These are phyloP conservation scores for Neophaeococcomyces aloes DNA, from an alignment of 2,329 filamentous ascomycete genomes.

Conservation along the genomic window DNA sequence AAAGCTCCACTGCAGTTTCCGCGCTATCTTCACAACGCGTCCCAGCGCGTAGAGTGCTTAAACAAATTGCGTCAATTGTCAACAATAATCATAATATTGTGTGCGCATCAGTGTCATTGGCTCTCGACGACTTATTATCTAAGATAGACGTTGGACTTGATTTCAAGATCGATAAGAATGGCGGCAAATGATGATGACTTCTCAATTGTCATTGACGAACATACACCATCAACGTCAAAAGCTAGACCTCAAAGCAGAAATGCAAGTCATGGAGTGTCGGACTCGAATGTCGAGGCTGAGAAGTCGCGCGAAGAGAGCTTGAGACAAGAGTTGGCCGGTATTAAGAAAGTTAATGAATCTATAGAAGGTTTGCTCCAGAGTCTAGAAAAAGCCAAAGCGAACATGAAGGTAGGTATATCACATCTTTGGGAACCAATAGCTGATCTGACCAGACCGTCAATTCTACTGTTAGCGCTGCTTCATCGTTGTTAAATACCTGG, in stretches of 20 bases:
- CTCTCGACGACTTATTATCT: no score
- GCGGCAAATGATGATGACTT: constrained; percentile 4
- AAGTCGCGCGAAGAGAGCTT: constrained; percentile 64
- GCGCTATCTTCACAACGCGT: background rate
- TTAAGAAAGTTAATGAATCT: constrained; percentile 76
- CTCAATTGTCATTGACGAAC: background rate
- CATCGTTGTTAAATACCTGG: constrained; percentile 86
- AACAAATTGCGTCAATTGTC: constrained; percentile 3
- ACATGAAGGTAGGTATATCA: constrained; percentile 36
- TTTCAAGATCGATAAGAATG: background rate
- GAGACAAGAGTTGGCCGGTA: constrained; percentile 67
- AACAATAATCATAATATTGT: background rate
- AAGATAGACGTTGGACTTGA: background rate
- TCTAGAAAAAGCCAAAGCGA: constrained; percentile 37
- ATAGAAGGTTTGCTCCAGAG: constrained; percentile 53
- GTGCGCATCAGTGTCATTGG: background rate
- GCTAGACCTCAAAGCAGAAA: constrained; percentile 1
- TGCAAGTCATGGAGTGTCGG: background rate
- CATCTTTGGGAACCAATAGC: constrained; percentile 11
- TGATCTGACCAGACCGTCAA: constrained; percentile 58
- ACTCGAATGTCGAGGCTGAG: constrained; percentile 25
- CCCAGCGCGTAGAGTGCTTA: constrained; percentile 6
- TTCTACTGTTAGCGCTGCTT: constrained; percentile 74
- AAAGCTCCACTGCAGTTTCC: background rate
- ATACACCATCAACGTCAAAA: constrained; percentile 1